These are phyloP conservation scores for Hypoxylon fragiforme DNA, from an alignment of 495 filamentous ascomycete species.

Conservation along the genomic window DNA sequence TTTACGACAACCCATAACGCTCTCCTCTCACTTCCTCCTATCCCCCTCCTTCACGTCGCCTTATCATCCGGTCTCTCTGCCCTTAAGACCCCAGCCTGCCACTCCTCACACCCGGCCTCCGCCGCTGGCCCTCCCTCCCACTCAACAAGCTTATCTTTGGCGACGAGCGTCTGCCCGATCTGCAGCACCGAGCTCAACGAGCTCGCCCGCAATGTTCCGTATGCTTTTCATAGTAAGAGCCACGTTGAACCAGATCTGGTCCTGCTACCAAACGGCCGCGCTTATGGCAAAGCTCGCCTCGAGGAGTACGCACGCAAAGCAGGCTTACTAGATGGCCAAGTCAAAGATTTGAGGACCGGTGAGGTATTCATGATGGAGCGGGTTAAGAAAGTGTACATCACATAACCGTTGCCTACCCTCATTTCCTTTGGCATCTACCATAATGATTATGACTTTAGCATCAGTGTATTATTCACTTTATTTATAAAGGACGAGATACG, in stretches of 20 bases:
- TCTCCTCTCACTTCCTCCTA: slow-evolving; percentile 78
- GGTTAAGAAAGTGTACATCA: slow-evolving; percentile 88
- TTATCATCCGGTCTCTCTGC: slow-evolving; percentile 90
- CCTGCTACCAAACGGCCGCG: slow-evolving; percentile 81
- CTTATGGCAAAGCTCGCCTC: slow-evolving; percentile 78
- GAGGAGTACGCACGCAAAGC: slow-evolving; percentile 75
- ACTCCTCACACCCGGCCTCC: slow-evolving; percentile 58
- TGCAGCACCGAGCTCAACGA: slow-evolving; percentile 94
- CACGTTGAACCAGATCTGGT: slow-evolving; percentile 85
- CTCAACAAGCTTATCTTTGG: slow-evolving; percentile 44
- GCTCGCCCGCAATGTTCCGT: slow-evolving; percentile 83
- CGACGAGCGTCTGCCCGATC: slow-evolving; percentile 77
- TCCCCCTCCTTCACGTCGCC: slow-evolving; percentile 88
- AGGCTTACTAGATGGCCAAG: slow-evolving; percentile 60
- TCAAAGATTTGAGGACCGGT: slow-evolving; percentile 83
- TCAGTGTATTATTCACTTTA: background rate
- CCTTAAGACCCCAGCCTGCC: slow-evolving; percentile 93
- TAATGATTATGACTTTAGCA: background rate
- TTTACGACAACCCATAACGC: slow-evolving; percentile 87
- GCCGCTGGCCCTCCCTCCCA: slow-evolving; percentile 40
- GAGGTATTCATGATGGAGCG: slow-evolving; percentile 62
- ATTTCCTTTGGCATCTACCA: background rate
- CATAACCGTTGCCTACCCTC: slow-evolving; percentile 35
- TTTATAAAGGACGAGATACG: too few relatives aligned
- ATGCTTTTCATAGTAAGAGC: slow-evolving; percentile 92